Base-by-base conservation (phyloP, 805 yeast species). In the Kuraishia ogatae region DNA sequence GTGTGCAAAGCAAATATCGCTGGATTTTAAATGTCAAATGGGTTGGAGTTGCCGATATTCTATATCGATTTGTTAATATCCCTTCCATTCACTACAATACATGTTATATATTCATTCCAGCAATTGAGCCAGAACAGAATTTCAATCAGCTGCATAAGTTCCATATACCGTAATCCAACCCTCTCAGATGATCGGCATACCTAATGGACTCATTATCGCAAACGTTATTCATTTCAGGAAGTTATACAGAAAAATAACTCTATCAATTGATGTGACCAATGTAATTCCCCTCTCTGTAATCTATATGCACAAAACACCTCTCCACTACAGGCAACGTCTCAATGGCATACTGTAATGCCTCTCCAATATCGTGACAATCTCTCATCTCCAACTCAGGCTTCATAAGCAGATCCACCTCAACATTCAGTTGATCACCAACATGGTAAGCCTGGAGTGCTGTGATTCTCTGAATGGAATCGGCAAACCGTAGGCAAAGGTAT, bases 321-420 rank as follows among this genome's bases (percentile, higher is more conserved):
- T 88, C 93, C 1, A 88, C 91, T 66, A 75, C 79, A 0, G 93
- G 91, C 57, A 88, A 70, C 0, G 91, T 82, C 60, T 88, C 96
- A 24, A 88, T 74, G 1, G 94, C 87, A 63, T 87, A 88, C 67
- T 88, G 96, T 50, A 88, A 70, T 0, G 92, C 84, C 66, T 87
- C 96, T 2, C 89, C 96, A 39, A 88, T 74, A 65, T 88, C 96
- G 66, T 88, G 96, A 54, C 84, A 75, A 61, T 88, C 96, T 56
- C 83, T 78, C 62, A 87, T 70, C 2, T 74, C 65, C 59, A 84
- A 68, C 10, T 74, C 65, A 26, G 71, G 71, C 59, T 81, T 81
- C 54, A 82, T 76, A 4, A 87, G 82, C 48, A 88, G 68, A 62
- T 87, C 96, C 23, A 87, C 87, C 64, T 88, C 96, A 48, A 86